Conservation (phyloP, 148 eudicot genomes). For the Rhododendron simsii region DNA sequence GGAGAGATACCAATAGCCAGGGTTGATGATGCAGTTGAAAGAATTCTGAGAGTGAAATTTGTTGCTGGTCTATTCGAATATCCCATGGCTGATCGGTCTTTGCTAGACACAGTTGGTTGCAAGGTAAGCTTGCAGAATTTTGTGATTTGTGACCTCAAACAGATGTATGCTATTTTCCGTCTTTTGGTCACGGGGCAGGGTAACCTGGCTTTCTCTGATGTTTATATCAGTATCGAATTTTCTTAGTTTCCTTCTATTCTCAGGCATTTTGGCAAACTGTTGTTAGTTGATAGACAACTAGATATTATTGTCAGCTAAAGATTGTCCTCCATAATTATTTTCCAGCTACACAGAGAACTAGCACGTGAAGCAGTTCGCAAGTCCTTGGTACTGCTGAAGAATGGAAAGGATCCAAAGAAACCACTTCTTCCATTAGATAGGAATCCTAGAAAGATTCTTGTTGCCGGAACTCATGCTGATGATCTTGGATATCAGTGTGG, state of each 20-base stretch:
- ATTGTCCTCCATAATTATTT: background rate
- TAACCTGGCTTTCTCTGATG: background rate
- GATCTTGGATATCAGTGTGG: constrained; percentile 98
- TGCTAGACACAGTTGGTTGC: constrained; percentile 75
- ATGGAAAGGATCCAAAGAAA: constrained; percentile 65
- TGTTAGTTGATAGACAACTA: background rate
- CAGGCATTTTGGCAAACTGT: background rate
- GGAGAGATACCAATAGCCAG: constrained; percentile 76
- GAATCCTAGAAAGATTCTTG: constrained; percentile 65
- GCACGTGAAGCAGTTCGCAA: constrained; percentile 96
- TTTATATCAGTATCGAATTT: background rate
- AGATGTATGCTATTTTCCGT: background rate
- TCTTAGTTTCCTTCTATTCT: background rate
- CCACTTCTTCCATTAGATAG: constrained; percentile 74
- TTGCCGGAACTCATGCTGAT: constrained; percentile 93
- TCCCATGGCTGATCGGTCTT: constrained; percentile 70
- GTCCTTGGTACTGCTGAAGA: constrained; percentile 82
- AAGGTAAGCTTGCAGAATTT: constrained; percentile 46
- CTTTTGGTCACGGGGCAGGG: background rate
- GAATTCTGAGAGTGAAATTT: constrained; percentile 89
- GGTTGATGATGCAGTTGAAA: constrained; percentile 91
- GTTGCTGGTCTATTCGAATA: constrained; percentile 81
- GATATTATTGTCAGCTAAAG: background rate
- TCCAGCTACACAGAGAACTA: constrained; percentile 79
- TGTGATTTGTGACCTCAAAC: background rate